Conservation (phyloP, 176 grass and related monocot species). For the sorghum (Sorghum bicolor) region Sorghum_bicolor_NCBIv3 NC_012876.2:3777501-3778000, state of each 20-base stretch:
- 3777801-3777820: neutral
- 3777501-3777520: neutral
- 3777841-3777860: slow-evolving; percentile 88
- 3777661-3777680: neutral
- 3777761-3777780: neutral
- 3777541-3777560: neutral
- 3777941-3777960: slow-evolving; percentile 25
- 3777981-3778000: slow-evolving; percentile 22
- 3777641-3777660: slow-evolving; percentile 46
- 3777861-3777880: slow-evolving; percentile 99
- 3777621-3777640: slow-evolving; percentile 39
- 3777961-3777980: slow-evolving; percentile 42
- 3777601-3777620: neutral
- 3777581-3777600: neutral
- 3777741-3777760: slow-evolving; percentile 3
- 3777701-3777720: neutral
- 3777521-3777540: neutral
- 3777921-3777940: slow-evolving; percentile 14
- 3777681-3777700: neutral
- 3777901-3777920: slow-evolving; percentile 88
- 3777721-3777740: slow-evolving; percentile 37
- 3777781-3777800: slow-evolving; percentile 17
- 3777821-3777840: slow-evolving; percentile 97
- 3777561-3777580: slow-evolving; percentile 24
- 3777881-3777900: slow-evolving; percentile 99